These are phyloP conservation scores for Amniculicola lignicola DNA, from an alignment of 495 filamentous ascomycete genomes.

Conservation along the genomic window DNA sequence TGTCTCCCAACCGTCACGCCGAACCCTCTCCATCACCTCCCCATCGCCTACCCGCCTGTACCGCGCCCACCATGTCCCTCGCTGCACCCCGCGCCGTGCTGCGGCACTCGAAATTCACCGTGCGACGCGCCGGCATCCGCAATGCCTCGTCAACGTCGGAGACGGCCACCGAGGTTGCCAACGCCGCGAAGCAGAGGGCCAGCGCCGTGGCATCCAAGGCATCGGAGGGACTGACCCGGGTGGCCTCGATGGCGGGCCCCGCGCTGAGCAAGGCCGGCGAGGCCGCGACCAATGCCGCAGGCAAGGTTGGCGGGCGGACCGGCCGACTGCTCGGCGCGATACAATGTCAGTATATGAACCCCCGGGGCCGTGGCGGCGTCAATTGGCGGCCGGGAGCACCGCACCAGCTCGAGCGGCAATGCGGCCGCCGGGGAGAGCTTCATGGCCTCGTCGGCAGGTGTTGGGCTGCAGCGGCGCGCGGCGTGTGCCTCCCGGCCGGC, in stretches of 20 bases:
- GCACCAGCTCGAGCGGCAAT: background rate
- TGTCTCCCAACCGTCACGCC: background rate
- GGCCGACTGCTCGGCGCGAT: slow-evolving; percentile 75
- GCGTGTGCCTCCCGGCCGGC: background rate
- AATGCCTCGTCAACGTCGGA: slow-evolving; percentile 67
- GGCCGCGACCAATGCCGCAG: slow-evolving; percentile 59
- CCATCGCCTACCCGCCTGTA: slow-evolving; percentile 25
- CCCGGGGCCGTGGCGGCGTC: background rate
- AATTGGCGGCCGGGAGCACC: slow-evolving; percentile 4
- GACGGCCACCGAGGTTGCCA: slow-evolving; percentile 66
- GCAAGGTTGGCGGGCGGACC: slow-evolving; percentile 79
- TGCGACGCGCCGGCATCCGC: slow-evolving; percentile 56
- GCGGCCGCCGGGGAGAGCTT: background rate
- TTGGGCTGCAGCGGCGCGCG: background rate
- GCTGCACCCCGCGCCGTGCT: slow-evolving; percentile 56
- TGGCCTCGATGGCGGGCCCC: slow-evolving; percentile 74
- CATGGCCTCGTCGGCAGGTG: background rate
- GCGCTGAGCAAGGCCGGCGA: slow-evolving; percentile 68
- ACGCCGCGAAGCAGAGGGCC: slow-evolving; percentile 54
- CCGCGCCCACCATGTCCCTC: slow-evolving; percentile 43
- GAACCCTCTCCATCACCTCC: slow-evolving; percentile 11
- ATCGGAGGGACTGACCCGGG: slow-evolving; percentile 78
- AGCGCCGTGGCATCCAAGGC: slow-evolving; percentile 66
- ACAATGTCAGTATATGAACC: slow-evolving; percentile 66
- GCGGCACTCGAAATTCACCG: slow-evolving; percentile 58